phyloP scores from a whole-genome alignment of 139 green algal genomes.

The Zygnema cylindricum region DNA sequence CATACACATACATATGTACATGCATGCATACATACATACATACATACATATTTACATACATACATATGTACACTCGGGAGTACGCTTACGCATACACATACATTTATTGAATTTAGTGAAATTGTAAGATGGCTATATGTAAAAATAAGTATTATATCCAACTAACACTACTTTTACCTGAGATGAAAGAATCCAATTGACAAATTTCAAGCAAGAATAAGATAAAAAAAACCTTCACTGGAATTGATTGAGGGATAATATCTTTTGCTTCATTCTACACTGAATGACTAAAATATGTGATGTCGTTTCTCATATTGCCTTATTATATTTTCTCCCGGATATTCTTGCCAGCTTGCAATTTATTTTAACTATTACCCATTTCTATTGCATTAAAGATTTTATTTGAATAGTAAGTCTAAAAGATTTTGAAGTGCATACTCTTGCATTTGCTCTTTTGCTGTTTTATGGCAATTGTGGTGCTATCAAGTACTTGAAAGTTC shows the following conservation, averaged over 20 bases:
- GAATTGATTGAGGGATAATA: not conserved
- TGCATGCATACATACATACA: not conserved
- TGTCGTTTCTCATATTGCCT: no score
- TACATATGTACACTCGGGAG: not conserved
- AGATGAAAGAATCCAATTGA: not conserved
- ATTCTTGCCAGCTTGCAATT: no score
- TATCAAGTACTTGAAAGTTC: no score
- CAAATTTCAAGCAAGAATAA: not conserved
- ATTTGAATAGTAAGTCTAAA: no score
- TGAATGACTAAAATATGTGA: no score
- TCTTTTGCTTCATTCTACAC: not conserved
- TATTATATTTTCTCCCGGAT: no score
- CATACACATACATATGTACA: constrained; percentile 1
- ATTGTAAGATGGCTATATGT: not conserved
- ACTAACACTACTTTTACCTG: not conserved
- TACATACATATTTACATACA: not conserved
- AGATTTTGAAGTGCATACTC: no score
- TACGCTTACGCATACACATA: not conserved
- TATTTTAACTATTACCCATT: no score
- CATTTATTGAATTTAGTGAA: not conserved
- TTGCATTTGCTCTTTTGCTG: no score
- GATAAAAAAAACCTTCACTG: not conserved
- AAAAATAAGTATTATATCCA: not conserved
- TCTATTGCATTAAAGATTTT: no score
- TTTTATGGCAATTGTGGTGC: no score